Percentiles rank a stretch among this genome's conserved stretches.
phyloP scores from a whole-genome alignment of 441 rosid species.

The Aleurites moluccanus region DNA sequence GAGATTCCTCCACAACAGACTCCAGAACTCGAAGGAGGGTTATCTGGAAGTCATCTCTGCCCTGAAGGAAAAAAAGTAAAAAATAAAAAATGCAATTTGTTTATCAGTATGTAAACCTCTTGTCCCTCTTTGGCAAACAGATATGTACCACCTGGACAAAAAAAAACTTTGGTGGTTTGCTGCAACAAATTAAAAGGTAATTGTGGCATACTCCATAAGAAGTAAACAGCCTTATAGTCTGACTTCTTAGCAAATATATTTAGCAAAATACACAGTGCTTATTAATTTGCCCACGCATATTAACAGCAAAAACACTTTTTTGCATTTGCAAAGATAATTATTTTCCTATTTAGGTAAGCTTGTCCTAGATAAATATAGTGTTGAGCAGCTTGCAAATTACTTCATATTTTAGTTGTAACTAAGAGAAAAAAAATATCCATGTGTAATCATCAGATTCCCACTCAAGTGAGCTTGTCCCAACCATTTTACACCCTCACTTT shows the following conservation, averaged over 20 bases:
- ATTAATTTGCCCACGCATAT: background rate
- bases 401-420: background rate
- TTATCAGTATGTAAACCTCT: constrained; percentile 13
- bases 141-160: background rate
- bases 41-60: constrained; percentile 92
- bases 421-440: background rate
- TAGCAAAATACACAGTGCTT: no score
- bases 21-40: constrained; percentile 84
- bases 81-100: background rate
- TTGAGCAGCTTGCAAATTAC: background rate
- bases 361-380: background rate
- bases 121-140: background rate
- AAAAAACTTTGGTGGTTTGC: background rate
- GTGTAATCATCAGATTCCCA: background rate
- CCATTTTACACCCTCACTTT: constrained; percentile 2
- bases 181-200: background rate
- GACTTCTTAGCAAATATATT: no score
- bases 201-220: no score
- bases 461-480: background rate
- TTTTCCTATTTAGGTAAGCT: background rate
- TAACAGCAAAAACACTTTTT: background rate
- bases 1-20: constrained; percentile 68
- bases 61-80: constrained; percentile 42
- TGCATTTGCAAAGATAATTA: background rate
- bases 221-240: no score